Conservation (phyloP, 225 moss, liverwort and hornwort genomes). For the Rhytidiadelphus loreus region DNA sequence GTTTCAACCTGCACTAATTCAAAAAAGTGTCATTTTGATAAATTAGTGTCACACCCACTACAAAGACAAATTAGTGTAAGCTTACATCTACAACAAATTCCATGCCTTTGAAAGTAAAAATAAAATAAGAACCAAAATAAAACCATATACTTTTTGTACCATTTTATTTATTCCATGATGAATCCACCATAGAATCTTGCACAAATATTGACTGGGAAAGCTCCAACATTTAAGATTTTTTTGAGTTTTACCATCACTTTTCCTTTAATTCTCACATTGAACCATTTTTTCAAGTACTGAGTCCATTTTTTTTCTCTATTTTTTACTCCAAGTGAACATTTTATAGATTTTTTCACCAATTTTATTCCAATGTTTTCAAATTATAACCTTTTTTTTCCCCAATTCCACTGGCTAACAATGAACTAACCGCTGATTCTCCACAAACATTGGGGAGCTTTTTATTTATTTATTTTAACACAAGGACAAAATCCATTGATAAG, state of each 20-base stretch:
- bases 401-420: background rate
- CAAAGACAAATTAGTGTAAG: background rate
- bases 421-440: accelerated
- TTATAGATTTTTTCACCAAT: background rate
- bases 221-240: accelerated
- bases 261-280: background rate
- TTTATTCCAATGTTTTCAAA: background rate
- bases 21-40: background rate
- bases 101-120: accelerated
- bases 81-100: too few species aligned
- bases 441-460: background rate
- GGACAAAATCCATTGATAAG: too few species aligned
- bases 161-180: too few species aligned
- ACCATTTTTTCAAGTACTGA: background rate
- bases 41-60: too few species aligned
- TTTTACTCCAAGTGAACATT: background rate
- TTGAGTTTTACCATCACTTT: background rate
- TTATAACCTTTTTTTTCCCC: background rate
- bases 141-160: background rate
- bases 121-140: background rate
- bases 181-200: accelerated
- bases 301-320: too few species aligned
- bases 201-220: background rate
- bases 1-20: background rate
- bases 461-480: too few species aligned